Conservation (phyloP, 2,329 filamentous ascomycete genomes). For the Exserohilum turcica region DNA sequence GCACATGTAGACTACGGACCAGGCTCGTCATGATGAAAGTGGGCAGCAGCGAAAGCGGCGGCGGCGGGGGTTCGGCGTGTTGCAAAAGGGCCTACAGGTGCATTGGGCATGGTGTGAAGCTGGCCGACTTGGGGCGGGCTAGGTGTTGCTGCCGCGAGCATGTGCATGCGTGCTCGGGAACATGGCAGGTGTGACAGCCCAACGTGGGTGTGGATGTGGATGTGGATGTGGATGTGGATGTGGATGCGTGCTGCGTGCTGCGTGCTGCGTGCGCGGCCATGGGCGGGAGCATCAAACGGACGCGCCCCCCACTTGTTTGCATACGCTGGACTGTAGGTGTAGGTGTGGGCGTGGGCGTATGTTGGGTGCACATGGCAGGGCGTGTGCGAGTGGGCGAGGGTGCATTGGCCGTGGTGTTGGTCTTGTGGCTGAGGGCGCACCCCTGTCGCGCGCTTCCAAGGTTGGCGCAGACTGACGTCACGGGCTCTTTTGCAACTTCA, state of each 20-base stretch:
- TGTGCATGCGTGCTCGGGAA: neutral
- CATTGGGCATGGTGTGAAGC: neutral
- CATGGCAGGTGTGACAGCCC: constrained; percentile 3
- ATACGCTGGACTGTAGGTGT: no score
- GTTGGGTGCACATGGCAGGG: no score
- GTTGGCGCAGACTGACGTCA: constrained; percentile 29
- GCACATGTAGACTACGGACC: constrained; percentile 5
- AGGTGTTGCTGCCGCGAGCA: neutral
- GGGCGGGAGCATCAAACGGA: neutral
- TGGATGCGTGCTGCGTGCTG: no score
- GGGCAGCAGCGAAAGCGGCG: neutral
- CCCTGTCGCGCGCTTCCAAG: neutral
- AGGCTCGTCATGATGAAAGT: neutral
- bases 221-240: no score
- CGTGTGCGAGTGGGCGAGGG: no score
- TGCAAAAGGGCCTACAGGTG: neutral
- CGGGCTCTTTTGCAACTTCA: neutral
- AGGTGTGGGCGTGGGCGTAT: no score
- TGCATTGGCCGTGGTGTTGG: no score
- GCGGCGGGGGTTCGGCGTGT: constrained; percentile 2
- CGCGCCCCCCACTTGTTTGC: neutral
- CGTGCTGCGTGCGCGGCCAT: no score
- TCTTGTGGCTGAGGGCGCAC: constrained; percentile 21
- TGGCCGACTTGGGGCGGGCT: neutral
- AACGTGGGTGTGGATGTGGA: no score